These are phyloP conservation scores for Chrysosporium queenslandicum DNA, from an alignment of 2,329 filamentous ascomycete genomes.

Conservation along the genomic window DNA sequence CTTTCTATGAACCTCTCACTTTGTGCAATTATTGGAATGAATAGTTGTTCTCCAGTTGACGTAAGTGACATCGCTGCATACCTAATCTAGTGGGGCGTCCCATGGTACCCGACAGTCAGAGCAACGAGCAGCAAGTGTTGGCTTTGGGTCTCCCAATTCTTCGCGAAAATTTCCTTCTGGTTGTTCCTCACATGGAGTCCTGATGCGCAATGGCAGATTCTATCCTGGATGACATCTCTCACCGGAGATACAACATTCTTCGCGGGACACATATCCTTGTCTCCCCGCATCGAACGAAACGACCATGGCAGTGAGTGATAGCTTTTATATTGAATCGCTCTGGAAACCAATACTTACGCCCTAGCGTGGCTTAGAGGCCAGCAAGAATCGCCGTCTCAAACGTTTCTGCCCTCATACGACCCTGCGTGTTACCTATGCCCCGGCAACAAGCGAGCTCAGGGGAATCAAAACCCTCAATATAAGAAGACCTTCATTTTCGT, in stretches of 20 bases:
- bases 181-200: not conserved
- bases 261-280: conserved; percentile 87
- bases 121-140: not conserved
- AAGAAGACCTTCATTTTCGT: conserved; percentile 84
- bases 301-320: conserved; percentile 93
- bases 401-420: conserved; percentile 69
- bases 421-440: conserved; percentile 92
- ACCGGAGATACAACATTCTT: conserved; percentile 85
- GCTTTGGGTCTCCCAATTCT: not conserved
- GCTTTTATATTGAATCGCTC: conserved; percentile 21
- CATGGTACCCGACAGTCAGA: not conserved
- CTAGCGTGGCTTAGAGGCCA: conserved; percentile 51
- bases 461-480: conserved; percentile 78
- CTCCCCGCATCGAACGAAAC: conserved; percentile 90
- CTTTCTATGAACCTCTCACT: no score
- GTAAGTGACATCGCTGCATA: not conserved
- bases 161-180: not conserved
- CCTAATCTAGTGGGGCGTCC: not conserved
- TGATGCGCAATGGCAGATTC: conserved; percentile 54
- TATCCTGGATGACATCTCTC: conserved; percentile 89
- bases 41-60: no score
- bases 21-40: no score
- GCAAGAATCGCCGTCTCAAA: conserved; percentile 61
- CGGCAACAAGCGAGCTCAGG: conserved; percentile 76
- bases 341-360: not conserved